These are phyloP conservation scores for Aureobasidium sp. DNA, from an alignment of 2,329 filamentous ascomycete genomes.

Conservation along the genomic window DNA sequence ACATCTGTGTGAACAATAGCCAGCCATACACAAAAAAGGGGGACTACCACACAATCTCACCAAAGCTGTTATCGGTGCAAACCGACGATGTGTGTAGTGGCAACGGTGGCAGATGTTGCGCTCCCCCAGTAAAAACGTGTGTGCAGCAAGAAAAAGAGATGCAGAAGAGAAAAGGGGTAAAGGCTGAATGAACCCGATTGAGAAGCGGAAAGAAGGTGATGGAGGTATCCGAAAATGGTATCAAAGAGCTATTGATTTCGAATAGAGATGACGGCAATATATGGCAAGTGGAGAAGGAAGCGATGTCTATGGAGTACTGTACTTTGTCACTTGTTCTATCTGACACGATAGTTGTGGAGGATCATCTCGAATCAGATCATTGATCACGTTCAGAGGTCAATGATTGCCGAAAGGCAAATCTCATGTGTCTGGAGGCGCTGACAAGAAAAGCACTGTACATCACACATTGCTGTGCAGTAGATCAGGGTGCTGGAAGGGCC, in stretches of 20 bases:
- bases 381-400: background rate
- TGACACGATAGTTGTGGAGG: background rate
- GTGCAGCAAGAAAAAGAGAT: too few species aligned
- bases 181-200: background rate
- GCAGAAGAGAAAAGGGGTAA: background rate
- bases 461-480: background rate
- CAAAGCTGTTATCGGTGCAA: too few species aligned
- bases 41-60: too few species aligned
- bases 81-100: too few species aligned
- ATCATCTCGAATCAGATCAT: background rate
- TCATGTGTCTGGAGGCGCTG: background rate
- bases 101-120: too few species aligned
- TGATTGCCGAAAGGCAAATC: background rate
- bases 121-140: too few species aligned
- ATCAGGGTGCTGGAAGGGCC: background rate
- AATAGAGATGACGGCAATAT: background rate
- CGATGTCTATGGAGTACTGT: too few species aligned
- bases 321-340: background rate
- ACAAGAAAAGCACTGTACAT: slow-evolving; percentile 1
- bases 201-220: background rate
- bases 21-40: too few species aligned
- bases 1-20: too few species aligned
- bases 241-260: background rate
- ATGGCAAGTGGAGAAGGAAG: background rate
- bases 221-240: background rate